Evolutionary conservation across 257 asterid species (phyloP), one percentile per base, ranked within the genome.

Genomic region (Solanum corneliomulleri): DNA sequence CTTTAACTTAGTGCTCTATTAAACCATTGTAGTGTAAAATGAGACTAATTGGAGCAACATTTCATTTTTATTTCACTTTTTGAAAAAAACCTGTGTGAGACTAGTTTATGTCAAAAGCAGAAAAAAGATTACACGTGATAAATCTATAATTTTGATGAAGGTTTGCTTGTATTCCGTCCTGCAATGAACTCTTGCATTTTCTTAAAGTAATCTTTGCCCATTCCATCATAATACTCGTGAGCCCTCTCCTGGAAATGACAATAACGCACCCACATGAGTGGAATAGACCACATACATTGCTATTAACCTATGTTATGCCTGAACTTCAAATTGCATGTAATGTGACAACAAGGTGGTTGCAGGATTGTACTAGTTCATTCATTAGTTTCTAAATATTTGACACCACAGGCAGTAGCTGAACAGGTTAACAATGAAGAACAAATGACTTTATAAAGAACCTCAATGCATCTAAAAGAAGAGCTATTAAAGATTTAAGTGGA

Each of bases 131-230:
- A 21, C 20, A 77, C 83, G 27, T 21, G 85, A 47, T 52, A 45
- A 31, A 87, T 86, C 80, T 93, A 97, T 89, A 97, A 44, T 87
- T 94, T 97, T 47, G 99, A 95, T 8, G 93, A 86, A 56, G 94
- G 87, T 86, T 94, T 95, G 69, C 91, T 92, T 31, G 96, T 88
- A 93, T 91, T 86, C 66, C 99, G 93, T 25, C 95, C 92, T 1
- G 96, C 92, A 86, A 97, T 97, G 87, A 95, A 97, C 47, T 94
- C 99, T 90, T 95, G 99, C 99, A 97, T 94, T 91, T 93, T 93
- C 94, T 91, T 90, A 86, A 97, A 97, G 92, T 97, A 98, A 71
- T 95, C 97, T 91, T 93, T 93, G 1, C 94, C 94, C 99, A 97
- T 97, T 82, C 97, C 98, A 41, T 91, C 89, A 37, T 97, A 97